A percentile compares a stretch with the other conserved stretches of the same genome.
These are phyloP conservation scores for Vitis rupestris DNA, from an alignment of 164 flowering plant genomes.

Conservation along the genomic window DNA sequence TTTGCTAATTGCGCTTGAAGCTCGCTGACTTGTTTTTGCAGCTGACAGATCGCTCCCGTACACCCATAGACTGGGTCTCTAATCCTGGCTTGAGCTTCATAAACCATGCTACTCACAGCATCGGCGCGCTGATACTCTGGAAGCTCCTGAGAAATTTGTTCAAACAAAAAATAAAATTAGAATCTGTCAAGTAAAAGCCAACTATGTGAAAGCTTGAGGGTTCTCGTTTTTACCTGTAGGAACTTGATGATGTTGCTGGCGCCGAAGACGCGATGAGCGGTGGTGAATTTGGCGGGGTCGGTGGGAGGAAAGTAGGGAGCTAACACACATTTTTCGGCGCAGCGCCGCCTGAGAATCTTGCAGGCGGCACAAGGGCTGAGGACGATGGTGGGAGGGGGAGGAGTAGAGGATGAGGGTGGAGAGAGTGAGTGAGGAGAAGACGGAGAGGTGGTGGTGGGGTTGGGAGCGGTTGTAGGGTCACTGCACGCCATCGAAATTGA, in stretches of 20 bases:
- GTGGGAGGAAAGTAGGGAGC: conserved; percentile 61
- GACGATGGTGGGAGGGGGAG: conserved; percentile 23
- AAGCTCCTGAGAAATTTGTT: conserved; percentile 38
- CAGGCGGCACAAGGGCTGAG: conserved; percentile 60
- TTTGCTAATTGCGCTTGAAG: conserved; percentile 59
- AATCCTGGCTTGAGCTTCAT: conserved; percentile 58
- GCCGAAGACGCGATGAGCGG: conserved; percentile 57
- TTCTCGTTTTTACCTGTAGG: conserved; percentile 37
- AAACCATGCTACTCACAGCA: conserved; percentile 70
- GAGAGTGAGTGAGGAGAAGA: conserved; percentile 13
- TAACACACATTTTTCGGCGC: conserved; percentile 51
- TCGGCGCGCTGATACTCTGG: conserved; percentile 59
- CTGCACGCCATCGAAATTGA: conserved; percentile 17
- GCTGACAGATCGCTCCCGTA: conserved; percentile 62
- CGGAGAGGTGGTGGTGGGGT: conserved; percentile 2
- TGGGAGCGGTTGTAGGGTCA: neutral
- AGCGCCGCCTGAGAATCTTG: conserved; percentile 49
- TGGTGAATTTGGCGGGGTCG: conserved; percentile 55
- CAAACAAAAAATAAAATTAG: neutral
- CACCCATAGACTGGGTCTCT: conserved; percentile 69
- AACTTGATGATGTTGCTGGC: conserved; percentile 64
- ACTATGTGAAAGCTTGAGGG: no score
- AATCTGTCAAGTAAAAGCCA: no score
- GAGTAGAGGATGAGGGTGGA: conserved; percentile 2
- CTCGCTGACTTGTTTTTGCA: conserved; percentile 56